These are phyloP conservation scores for Beauveria pseudobassiana DNA, from an alignment of 2,329 filamentous ascomycete genomes.

Conservation along the genomic window DNA sequence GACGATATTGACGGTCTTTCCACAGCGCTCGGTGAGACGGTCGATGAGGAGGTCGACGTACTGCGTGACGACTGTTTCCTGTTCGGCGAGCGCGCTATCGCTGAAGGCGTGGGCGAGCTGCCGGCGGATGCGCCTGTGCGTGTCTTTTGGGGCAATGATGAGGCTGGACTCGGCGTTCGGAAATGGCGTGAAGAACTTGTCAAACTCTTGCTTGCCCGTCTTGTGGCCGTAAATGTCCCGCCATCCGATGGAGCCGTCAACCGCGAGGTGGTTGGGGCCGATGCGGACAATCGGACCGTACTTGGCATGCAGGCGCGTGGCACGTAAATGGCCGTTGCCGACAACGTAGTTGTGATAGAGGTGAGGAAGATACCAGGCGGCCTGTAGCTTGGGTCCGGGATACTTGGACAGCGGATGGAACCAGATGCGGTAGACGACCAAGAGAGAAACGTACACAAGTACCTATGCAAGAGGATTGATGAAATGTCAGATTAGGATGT, in stretches of 20 bases:
- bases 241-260: conserved; percentile 27
- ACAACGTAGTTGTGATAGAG: conserved; percentile 14
- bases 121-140: conserved; percentile 17
- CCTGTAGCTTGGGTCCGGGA: conserved; percentile 20
- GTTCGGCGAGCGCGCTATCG: conserved; percentile 22
- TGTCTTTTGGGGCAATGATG: conserved; percentile 13
- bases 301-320: conserved; percentile 18
- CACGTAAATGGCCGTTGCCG: not conserved
- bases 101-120: conserved; percentile 25
- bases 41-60: conserved; percentile 22
- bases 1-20: conserved; percentile 19
- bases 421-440: not conserved
- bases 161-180: conserved; percentile 13
- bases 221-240: conserved; percentile 23
- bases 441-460: not conserved
- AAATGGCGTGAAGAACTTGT: conserved; percentile 3
- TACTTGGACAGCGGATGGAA: conserved; percentile 23
- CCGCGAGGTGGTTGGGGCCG: conserved; percentile 32
- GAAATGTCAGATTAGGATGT: not conserved
- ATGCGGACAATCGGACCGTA: conserved; percentile 32
- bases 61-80: conserved; percentile 21
- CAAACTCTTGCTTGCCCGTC: conserved; percentile 15
- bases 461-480: not conserved
- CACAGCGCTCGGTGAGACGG: conserved; percentile 15
- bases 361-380: conserved; percentile 15